phyloP scores from a whole-genome alignment of 2,329 filamentous ascomycete genomes.

The Chaetomiaceae sp. region DNA sequence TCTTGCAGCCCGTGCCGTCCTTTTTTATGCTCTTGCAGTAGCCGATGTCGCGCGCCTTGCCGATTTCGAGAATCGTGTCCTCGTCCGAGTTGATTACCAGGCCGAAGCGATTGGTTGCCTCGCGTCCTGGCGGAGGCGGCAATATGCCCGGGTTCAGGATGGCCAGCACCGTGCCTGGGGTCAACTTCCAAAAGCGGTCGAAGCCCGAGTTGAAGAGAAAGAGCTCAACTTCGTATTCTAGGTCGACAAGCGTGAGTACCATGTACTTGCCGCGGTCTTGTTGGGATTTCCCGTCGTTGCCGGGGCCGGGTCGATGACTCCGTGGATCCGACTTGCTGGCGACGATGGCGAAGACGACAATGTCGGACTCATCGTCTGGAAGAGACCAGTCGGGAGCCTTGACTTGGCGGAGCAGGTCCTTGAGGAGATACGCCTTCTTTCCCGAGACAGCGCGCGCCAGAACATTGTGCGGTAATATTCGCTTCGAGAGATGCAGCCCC shows the following conservation, averaged over 20 bases:
- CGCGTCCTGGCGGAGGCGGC: constrained; percentile 71
- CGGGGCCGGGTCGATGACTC: constrained; percentile 46
- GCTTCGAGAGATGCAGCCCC: constrained; percentile 73
- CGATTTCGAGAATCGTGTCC: constrained; percentile 87
- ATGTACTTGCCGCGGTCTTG: constrained; percentile 80
- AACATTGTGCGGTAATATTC: constrained; percentile 76
- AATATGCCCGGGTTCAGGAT: constrained; percentile 89
- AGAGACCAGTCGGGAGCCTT: constrained; percentile 79
- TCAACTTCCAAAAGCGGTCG: constrained; percentile 89
- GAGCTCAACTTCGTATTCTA: constrained; percentile 86
- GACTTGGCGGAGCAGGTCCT: constrained; percentile 74
- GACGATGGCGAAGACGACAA: constrained; percentile 83
- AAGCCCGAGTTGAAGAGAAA: constrained; percentile 92
- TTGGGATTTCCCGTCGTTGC: constrained; percentile 44
- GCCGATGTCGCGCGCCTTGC: constrained; percentile 76
- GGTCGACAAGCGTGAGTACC: constrained; percentile 80
- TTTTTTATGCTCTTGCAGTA: constrained; percentile 83
- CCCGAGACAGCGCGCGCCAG: constrained; percentile 72
- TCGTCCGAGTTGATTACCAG: constrained; percentile 80
- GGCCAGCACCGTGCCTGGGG: constrained; percentile 83
- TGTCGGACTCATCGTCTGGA: constrained; percentile 79
- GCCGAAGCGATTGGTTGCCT: constrained; percentile 78
- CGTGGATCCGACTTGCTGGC: constrained; percentile 83
- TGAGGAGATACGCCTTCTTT: constrained; percentile 73
- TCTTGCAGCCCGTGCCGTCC: constrained; percentile 73